Base-by-base conservation (phyloP, 129 eudicot species). In the Flaveria robusta region DNA sequence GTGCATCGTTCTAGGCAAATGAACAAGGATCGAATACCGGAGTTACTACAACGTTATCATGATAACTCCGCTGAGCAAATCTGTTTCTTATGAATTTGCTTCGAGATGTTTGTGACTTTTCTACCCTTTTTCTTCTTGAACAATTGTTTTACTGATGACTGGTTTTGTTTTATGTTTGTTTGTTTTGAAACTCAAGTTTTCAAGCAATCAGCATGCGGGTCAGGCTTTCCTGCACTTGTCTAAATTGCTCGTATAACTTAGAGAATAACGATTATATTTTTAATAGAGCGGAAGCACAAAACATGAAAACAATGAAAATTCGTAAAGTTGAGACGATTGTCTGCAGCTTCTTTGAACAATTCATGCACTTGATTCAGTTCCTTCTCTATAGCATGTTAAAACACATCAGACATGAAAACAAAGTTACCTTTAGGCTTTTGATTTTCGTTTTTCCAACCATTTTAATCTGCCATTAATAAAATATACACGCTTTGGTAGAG, bases 281-380 rank as follows among this genome's bases (percentile, higher is more conserved):
- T 59, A 59, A 52, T 4, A 56, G 15, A 46, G 52, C n/a, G 15
- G 52, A 47, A 13, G 52, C 52, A 47, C 52, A n/a, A 50, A n/a
- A 6, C n/a, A n/a, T 50, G 22, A 4, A 16, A n/a, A 50, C 14
- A 4, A n/a, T 47, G 16, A 13, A 13, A 3, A 16, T 52, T 93
- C 89, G 88, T 93, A 68, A 86, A 81, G 85, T 90, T 93, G 71
- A 93, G 85, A 83, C 96, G 88, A 81, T 87, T 88, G 68, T 90
- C 97, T 67, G 95, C 85, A 66, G 91, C 97, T 84, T 90, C 85
- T 29, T 87, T 77, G 75, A 88, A 93, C 89, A 93, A 73, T 71
- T 88, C 92, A 81, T 88, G 98, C 59, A 93, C 98, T 75, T 83
- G 95, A 76, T 87, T 93, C 50, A 90, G 62, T 75, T 93, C 97